Evolutionary conservation across 352 stramenopile species (phyloP), one percentile per base, ranked within the genome.

Genomic region (Stramenopiles sp.): DNA sequence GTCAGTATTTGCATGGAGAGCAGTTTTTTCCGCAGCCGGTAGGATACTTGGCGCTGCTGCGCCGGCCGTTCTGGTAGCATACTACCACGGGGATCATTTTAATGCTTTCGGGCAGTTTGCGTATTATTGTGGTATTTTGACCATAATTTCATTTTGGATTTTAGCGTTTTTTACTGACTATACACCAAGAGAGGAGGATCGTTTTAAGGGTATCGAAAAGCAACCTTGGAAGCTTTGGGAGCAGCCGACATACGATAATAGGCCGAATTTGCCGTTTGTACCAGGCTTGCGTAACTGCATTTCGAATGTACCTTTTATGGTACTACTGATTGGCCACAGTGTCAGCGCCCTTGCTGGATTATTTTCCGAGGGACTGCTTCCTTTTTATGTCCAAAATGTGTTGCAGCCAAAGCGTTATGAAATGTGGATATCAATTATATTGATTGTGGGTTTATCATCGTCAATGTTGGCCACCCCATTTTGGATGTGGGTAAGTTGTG

Each of bases 351-450:
- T 82, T 27, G 29, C 80, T 29, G 39, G 80, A 7, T 14, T 82
- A 7, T 71, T 82, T 71, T 82, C 80, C 1, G 33, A 67, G 7
- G 67, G 39, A 1, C 29, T 82, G 7, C 22, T 80, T 0, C 39
- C 80, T 7, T 82, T 82, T 80, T 82, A 82, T 32, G 29, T 30
- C 0, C 29, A 82, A 71, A 80, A 82, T 71, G 80, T 82, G 29
- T 71, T 82, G 25, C 80, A 76, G 55, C 29, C 67, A 32, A 1
- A 80, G 7, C 67, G n/a, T n/a, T 82, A 82, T 80, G 80, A 82
- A 80, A 81, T 67, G 33, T 82, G 80, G 80, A 32, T 82, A 32
- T 71, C 39, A 7, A 71, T 82, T 7, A 80, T 80, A 7, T 71
- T 82, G 7, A 76, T 31, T 30, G 39, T 82, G 4, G 80, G 76